Percentiles rank a stretch among this genome's conserved stretches.
phyloP scores from a whole-genome alignment of 1,284 basidiomycete species.

The Trametes versicolor region DNA sequence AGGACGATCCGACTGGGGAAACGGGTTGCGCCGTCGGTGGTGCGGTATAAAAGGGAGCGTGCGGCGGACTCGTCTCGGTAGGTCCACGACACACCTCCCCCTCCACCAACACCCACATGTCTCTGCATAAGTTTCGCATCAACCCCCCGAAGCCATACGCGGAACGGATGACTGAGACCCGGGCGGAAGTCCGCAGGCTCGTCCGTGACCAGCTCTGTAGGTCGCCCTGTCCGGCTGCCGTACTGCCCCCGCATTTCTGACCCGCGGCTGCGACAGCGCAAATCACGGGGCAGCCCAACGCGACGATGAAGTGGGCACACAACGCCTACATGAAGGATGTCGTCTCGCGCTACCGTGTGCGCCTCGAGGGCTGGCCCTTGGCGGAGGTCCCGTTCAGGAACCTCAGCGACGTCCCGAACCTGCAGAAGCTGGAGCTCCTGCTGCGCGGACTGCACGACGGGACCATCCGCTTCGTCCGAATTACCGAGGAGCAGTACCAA shows the following conservation, averaged over 20 bases:
- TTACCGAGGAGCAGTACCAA: conserved; percentile 39
- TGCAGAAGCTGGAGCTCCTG: conserved; percentile 43
- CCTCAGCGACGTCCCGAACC: conserved; percentile 46
- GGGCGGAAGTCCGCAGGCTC: conserved; percentile 41
- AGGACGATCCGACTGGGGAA: conserved; percentile 15
- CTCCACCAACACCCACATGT: conserved; percentile 1
- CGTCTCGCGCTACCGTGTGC: conserved; percentile 43
- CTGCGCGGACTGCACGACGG: conserved; percentile 38
- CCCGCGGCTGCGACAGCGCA: conserved; percentile 30
- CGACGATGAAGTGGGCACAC: conserved; percentile 42
- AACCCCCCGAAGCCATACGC: conserved; percentile 42
- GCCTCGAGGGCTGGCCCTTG: conserved; percentile 46
- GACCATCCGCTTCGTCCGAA: conserved; percentile 40
- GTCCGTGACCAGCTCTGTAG: conserved; percentile 43
- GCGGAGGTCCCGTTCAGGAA: conserved; percentile 46
- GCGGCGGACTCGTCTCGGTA: too few relatives aligned
- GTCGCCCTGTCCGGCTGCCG: conserved; percentile 14
- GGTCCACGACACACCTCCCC: conserved; percentile 5
- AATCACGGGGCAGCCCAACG: conserved; percentile 41
- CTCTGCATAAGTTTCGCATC: conserved; percentile 39
- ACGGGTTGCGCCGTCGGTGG: conserved; percentile 7
- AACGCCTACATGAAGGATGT: conserved; percentile 44
- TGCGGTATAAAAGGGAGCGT: conserved; percentile 8
- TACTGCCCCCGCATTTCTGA: conserved; percentile 9
- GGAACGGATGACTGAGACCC: conserved; percentile 45